A percentile compares a stretch with the other conserved stretches of the same genome.
These are phyloP conservation scores for Yamadazyma triangularis DNA, from an alignment of 1,139 yeast genomes.

Conservation along the genomic window DNA sequence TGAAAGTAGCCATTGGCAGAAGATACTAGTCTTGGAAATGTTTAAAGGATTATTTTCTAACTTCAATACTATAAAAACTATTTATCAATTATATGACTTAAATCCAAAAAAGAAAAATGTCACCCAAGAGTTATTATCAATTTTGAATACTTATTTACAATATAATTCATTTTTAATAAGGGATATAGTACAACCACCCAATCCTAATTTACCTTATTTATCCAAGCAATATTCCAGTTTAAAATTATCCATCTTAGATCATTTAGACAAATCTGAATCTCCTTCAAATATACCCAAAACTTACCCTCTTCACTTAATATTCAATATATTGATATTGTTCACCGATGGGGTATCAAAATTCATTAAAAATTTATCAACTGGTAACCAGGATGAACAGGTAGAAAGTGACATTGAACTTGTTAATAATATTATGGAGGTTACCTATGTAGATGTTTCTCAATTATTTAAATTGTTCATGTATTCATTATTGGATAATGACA, in stretches of 20 bases:
- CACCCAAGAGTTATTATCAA: slow-evolving; percentile 52
- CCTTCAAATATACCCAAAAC: slow-evolving; percentile 57
- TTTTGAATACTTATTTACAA: slow-evolving; percentile 29
- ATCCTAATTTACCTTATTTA: slow-evolving; percentile 9
- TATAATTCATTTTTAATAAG: slow-evolving; percentile 32
- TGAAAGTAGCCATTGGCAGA: slow-evolving; percentile 53
- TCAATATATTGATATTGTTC: slow-evolving; percentile 48
- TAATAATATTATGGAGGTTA: slow-evolving; percentile 34
- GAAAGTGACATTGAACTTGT: slow-evolving; percentile 37
- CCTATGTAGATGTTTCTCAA: slow-evolving; percentile 44
- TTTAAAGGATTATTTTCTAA: slow-evolving; percentile 59
- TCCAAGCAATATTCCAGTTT: slow-evolving; percentile 28
- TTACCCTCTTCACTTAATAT: slow-evolving; percentile 58
- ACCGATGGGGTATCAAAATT: slow-evolving; percentile 67
- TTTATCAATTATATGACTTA: slow-evolving; percentile 63
- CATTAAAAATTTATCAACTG: slow-evolving; percentile 40
- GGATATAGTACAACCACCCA: slow-evolving; percentile 14
- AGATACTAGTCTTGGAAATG: slow-evolving; percentile 66
- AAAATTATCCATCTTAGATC: slow-evolving; percentile 61
- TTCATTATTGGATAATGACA: slow-evolving; percentile 63
- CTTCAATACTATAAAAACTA: slow-evolving; percentile 43
- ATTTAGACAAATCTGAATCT: slow-evolving; percentile 73
- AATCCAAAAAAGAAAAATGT: slow-evolving; percentile 56
- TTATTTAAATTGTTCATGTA: slow-evolving; percentile 53
- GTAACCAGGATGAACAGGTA: slow-evolving; percentile 18